phyloP scores from a whole-genome alignment of 1,284 basidiomycete species.

The Heliocybe sulcata region DNA sequence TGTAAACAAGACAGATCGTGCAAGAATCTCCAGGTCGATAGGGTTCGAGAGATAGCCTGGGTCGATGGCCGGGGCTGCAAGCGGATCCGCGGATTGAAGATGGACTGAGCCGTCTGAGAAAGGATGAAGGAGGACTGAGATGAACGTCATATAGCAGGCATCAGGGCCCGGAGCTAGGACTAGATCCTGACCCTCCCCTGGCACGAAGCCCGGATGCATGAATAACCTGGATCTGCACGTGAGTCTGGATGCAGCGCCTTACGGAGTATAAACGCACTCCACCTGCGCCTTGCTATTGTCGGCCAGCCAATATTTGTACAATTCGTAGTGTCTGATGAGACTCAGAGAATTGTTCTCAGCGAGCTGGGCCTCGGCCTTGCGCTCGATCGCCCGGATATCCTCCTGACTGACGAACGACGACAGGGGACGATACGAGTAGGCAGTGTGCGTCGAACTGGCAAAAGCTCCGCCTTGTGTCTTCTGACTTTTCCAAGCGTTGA shows the following conservation, averaged over 20 bases:
- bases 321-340: background rate
- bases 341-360: background rate
- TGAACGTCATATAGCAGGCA: conserved; percentile 8
- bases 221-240: background rate
- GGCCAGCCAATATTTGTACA: conserved; percentile 1
- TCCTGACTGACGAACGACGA: background rate
- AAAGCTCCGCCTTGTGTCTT: too few species aligned
- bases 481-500: too few species aligned
- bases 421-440: background rate
- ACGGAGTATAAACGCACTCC: conserved; percentile 1
- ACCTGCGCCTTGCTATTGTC: conserved; percentile 3
- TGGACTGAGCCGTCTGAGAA: conserved; percentile 14
- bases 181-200: background rate
- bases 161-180: background rate
- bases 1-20: conserved; percentile 7
- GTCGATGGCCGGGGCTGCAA: conserved; percentile 10
- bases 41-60: conserved; percentile 9
- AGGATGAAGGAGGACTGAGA: conserved; percentile 10
- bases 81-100: conserved; percentile 10
- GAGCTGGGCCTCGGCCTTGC: too few species aligned
- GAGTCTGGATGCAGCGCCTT: background rate
- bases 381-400: background rate
- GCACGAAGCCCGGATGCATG: background rate
- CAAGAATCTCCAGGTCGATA: conserved; percentile 11
- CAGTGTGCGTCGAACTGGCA: too few species aligned